Evolutionary conservation across 2,329 filamentous ascomycete genomes (phyloP).

Genomic region (Neobulgaria alba): DNA sequence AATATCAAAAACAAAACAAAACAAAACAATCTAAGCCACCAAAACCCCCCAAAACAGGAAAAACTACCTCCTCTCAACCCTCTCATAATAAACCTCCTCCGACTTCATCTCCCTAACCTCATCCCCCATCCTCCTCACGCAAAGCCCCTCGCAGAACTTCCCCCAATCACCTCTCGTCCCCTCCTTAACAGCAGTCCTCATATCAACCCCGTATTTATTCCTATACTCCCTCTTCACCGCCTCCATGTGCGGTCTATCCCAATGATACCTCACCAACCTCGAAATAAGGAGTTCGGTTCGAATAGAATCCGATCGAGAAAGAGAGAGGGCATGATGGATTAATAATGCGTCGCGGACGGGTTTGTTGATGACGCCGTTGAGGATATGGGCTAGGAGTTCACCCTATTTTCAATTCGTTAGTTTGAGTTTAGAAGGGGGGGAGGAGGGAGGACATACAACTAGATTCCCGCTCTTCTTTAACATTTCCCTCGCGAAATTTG

Average conservation of each 20-base stretch:
- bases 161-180: constrained; percentile 71
- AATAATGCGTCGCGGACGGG: constrained; percentile 88
- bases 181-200: constrained; percentile 72
- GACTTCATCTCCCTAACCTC: constrained; percentile 41
- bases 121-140: constrained; percentile 51
- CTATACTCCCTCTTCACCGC: constrained; percentile 73
- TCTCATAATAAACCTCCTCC: constrained; percentile 9
- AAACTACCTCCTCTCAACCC: constrained; percentile 6
- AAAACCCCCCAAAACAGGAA: no score
- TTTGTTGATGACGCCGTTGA: constrained; percentile 94
- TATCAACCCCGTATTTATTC: constrained; percentile 63
- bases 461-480: constrained; percentile 85
- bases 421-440: constrained; percentile 1
- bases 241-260: constrained; percentile 77
- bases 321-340: constrained; percentile 78
- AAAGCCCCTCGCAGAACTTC: constrained; percentile 64
- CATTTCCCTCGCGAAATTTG: constrained; percentile 83
- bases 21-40: no score
- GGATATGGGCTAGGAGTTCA: constrained; percentile 86
- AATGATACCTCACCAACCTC: constrained; percentile 80
- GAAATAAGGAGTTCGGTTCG: constrained; percentile 83
- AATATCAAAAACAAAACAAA: no score
- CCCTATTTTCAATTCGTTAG: constrained; percentile 47
- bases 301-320: constrained; percentile 55
- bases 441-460: constrained; percentile 56